Evolutionary conservation across 352 stramenopile species (phyloP), one percentile per base, ranked within the genome.

Genomic region (Phytophthora litchii): DNA sequence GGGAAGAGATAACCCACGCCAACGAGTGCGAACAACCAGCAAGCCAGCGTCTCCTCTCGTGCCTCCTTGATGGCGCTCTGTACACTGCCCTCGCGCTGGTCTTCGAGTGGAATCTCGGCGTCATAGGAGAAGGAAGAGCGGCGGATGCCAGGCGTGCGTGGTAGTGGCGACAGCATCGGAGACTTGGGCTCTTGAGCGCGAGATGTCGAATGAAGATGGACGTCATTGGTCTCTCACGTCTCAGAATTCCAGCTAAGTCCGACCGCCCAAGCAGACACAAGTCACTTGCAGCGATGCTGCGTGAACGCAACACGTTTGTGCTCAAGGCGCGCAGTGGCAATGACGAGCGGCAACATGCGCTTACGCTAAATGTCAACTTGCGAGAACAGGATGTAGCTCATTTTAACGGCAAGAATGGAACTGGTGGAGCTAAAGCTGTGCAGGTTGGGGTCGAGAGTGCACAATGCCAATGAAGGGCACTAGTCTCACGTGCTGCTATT

Each of bases 1-100:
- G 86, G 86, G 61, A 95, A 95, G 51, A 95, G 67, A 61, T 95
- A 95, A 19, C 83, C 86, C 34, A 92, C 75, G 48, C 83, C 84
- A 17, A 92, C 75, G 43, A 92, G 76, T 46, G 76, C 63, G 45
- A 93, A 91, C 19, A 95, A 61, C 46, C 85, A 72, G 42, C 78
- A 86, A 13, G 82, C 76, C 27, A 69, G 27, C 31, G 56, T 64
- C 64, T 91, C 77, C 34, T 92, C 81, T 2, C 58, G 72, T 23
- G 56, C 66, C 20, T 72, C 68, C 55, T 80, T 68, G 16, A 69
- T 35, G 27, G 50, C 54, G 14, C 12, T 54, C 20, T 56, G 65
- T 11, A 78, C 50, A 4, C 54, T 58, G 1, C 66, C 54, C 1
- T 72, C 53, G 20, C 66, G 53, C 21, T 70, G 61, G 45, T 78